Percentiles rank a stretch among this genome's conserved stretches.
These are phyloP conservation scores for Yamadazyma endophytica DNA, from an alignment of 805 yeast species.

Conservation along the genomic window DNA sequence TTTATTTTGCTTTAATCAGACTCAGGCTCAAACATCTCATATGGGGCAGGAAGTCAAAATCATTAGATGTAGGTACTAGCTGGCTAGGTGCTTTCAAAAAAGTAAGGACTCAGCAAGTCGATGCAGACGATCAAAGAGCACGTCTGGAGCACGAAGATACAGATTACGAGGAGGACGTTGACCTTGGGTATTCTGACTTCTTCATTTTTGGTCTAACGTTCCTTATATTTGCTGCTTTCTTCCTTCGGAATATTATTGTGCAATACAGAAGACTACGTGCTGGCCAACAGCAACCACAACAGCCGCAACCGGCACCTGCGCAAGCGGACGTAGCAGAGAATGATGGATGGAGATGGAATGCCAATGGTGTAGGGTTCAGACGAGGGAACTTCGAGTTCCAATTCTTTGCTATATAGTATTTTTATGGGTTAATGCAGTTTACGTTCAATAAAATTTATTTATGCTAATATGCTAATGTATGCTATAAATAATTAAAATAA, in stretches of 20 bases:
- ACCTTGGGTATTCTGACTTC: conserved; percentile 32
- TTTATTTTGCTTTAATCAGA: conserved; percentile 34
- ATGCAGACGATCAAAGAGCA: conserved; percentile 16
- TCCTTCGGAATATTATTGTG: conserved; percentile 22
- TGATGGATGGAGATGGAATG: conserved; percentile 15
- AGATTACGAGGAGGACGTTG: conserved; percentile 9
- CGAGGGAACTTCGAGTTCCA: conserved; percentile 30
- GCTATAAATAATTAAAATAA: too few relatives aligned
- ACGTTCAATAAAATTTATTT: too few relatives aligned
- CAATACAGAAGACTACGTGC: conserved; percentile 18
- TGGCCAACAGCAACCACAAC: conserved; percentile 7
- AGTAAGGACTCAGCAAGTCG: conserved; percentile 6
- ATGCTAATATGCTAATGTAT: too few relatives aligned
- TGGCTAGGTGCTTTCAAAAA: conserved; percentile 37
- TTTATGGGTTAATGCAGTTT: too few relatives aligned
- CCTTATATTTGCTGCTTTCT: conserved; percentile 23
- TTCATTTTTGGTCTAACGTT: conserved; percentile 25
- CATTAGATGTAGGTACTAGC: conserved; percentile 14
- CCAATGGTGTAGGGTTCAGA: conserved; percentile 16
- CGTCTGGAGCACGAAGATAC: conserved; percentile 27
- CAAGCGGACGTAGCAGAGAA: too few relatives aligned
- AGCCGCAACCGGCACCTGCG: too few relatives aligned
- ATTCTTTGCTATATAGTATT: conserved; percentile 24
- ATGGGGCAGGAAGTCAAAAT: conserved; percentile 16
- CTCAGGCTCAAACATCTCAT: conserved; percentile 33